Conservation (phyloP, 1,284 basidiomycete genomes). For the Stereum hirsutum region DNA sequence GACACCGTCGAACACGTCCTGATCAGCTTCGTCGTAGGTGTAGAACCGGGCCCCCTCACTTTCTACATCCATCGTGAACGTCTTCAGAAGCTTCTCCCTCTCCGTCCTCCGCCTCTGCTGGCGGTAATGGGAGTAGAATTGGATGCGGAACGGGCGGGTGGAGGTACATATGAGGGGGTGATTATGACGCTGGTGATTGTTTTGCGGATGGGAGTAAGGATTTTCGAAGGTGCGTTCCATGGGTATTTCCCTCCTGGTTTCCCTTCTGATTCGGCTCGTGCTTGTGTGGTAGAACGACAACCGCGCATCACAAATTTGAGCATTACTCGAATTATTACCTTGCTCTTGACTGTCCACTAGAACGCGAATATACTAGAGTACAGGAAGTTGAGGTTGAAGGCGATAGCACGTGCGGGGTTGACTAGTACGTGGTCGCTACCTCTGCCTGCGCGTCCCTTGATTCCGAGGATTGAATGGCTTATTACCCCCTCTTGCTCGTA, state of each 20-base stretch:
- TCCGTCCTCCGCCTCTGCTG: too few species aligned
- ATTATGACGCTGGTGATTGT: slow-evolving; percentile 81
- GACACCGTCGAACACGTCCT: slow-evolving; percentile 80
- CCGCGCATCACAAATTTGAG: too few species aligned
- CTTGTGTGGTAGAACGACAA: too few species aligned
- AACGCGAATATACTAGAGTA: slow-evolving; percentile 62
- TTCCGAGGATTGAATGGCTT: too few species aligned
- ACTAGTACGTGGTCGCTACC: slow-evolving; percentile 52
- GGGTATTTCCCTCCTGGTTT: too few species aligned
- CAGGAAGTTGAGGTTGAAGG: slow-evolving; percentile 62
- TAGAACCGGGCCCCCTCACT: slow-evolving; percentile 59
- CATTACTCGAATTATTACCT: slow-evolving; percentile 74
- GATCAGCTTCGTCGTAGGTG: slow-evolving; percentile 85
- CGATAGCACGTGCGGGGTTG: slow-evolving; percentile 81
- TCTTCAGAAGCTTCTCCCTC: slow-evolving; percentile 56
- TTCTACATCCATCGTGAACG: slow-evolving; percentile 70
- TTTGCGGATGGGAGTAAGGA: slow-evolving; percentile 70
- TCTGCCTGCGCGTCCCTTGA: too few species aligned
- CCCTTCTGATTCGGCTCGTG: background rate
- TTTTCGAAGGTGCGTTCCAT: slow-evolving; percentile 52
- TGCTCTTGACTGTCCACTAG: slow-evolving; percentile 59
- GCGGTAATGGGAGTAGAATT: too few species aligned
- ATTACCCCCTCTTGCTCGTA: slow-evolving; percentile 16
- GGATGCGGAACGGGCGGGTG: slow-evolving; percentile 26
- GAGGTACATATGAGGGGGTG: slow-evolving; percentile 76